phyloP scores from a whole-genome alignment of 768 basidiomycete genomes.

The Fomitopsis serialis region DNA sequence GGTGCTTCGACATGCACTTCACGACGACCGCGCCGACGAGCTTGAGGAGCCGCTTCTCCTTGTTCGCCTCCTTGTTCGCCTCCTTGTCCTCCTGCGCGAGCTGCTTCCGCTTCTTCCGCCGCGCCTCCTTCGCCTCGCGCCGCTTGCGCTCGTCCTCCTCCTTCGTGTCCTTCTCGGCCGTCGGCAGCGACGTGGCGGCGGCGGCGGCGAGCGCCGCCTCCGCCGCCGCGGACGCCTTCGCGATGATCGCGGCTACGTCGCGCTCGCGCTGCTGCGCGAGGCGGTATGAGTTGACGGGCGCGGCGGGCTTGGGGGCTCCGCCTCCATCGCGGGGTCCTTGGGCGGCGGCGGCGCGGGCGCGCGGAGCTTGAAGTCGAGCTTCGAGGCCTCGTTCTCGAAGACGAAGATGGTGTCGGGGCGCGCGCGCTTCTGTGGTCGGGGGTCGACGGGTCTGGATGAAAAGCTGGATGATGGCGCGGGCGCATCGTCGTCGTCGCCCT shows the following conservation, averaged over 20 bases:
- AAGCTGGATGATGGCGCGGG: not conserved
- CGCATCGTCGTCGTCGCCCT: conserved; percentile 18
- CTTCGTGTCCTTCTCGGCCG: conserved; percentile 23
- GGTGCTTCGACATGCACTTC: conserved; percentile 87
- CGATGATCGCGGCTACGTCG: conserved; percentile 36
- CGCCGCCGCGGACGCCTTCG: conserved; percentile 18
- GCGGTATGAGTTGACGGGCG: not conserved
- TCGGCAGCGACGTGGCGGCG: conserved; percentile 20
- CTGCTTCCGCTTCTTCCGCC: conserved; percentile 31
- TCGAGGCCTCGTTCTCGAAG: conserved; percentile 10
- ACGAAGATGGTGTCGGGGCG: conserved; percentile 1
- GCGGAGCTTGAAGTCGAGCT: conserved; percentile 19
- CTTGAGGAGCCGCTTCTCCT: conserved; percentile 80
- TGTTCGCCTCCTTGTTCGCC: conserved; percentile 57
- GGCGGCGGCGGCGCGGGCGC: not conserved
- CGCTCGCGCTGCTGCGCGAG: conserved; percentile 8
- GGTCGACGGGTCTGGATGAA: not conserved
- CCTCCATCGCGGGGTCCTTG: not conserved
- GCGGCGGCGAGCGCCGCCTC: conserved; percentile 13
- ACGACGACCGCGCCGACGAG: conserved; percentile 89
- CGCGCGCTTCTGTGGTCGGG: conserved; percentile 17
- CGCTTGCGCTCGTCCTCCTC: conserved; percentile 26
- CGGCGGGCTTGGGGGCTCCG: not conserved
- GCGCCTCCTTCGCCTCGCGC: conserved; percentile 21
- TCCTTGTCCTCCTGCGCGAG: conserved; percentile 55